Base-by-base conservation (phyloP, 2,329 filamentous ascomycete genomes). In the Aspergillus phoenicis region DNA sequence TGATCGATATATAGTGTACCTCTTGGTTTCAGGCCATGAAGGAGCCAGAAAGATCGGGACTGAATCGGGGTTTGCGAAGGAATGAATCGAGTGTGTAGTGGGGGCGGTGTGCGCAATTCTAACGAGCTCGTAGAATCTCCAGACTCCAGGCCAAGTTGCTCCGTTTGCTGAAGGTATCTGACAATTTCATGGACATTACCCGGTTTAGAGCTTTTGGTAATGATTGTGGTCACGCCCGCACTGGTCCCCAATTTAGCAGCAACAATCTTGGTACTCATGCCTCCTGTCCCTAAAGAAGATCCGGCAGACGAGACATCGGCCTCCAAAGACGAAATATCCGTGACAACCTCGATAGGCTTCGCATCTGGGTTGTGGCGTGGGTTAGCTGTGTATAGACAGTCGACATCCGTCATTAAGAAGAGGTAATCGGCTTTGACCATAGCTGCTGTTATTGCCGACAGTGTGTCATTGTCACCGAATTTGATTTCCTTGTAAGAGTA, bases 331-430 rank as follows among this genome's bases (percentile, higher is more conserved):
- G 86, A 83, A 62, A 99, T 96, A 71, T 99, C 93, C 57, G 95
- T 89, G 1, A 99, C 93, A 1, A 97, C 90, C 71, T 96, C 90
- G 61, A 99, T 98, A 0, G 95, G 87, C 71, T 89, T 86, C 8
- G 95, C 95, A 71, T 97, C 90, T 0, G 92, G 88, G 70, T 96
- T 83, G 1, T 87, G 89, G 30, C 95, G 86, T 1, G 95, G 95
- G 70, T 99, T 99, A 77, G 94, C 95, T 77, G 96, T 93, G 77
- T 99, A 99, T 11, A 99, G 83, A 73, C 94, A 97, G 75, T 99
- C 95, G 52, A 99, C 95, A 73, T 99, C 95, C 1, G 95, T 99
- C 95, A 99, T 98, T 65, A 99, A 84, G 78, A 99, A 99, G 8
- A 99, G 84, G 70, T 97, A 91, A 72, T 99, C 93, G 54, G 95